Evolutionary conservation across 148 eudicot genomes (phyloP), one percentile per base, ranked within the genome.

Genomic region (Nyssa sinensis): DNA sequence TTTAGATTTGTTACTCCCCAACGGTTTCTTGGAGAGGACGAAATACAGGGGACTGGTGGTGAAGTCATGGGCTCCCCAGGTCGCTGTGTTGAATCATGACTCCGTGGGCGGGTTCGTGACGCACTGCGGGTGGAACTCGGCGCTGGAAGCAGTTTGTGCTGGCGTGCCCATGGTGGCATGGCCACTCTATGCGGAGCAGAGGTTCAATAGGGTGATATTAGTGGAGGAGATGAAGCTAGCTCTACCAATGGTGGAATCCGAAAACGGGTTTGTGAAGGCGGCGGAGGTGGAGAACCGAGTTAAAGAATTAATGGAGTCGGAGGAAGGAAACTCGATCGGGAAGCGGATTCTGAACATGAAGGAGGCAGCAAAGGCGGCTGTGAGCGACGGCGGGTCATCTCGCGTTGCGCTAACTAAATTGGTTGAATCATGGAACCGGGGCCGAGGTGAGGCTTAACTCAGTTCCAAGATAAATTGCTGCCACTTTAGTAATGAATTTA

Each of bases 61-160:
- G 77, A 57, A 63, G 74, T 77, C 78, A 3, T 89, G 93, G 93
- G 93, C 79, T 1, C 88, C 93, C 2, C 93, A 89, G 37, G 69
- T 83, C 47, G 84, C 29, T 0, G 75, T 86, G 17, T 62, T 89
- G 58, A 70, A 14, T n/a, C 93, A 86, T 55, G 80, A 64, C 16
- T 77, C 93, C 0, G 80, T 86, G 2, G 90, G 90, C 5, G 93
- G 88, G 16, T 89, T 89, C 33, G 87, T 86, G 80, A 81, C 84
- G n/a, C 88, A 86, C 60, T 89, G 90, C 65, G 90, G 88, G n/a
- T 87, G 90, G 90, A 87, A 84, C 79, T 87, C 90, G 37, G 77
- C 74, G 14, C 57, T 87, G 77, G 90, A 87, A 34, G 84, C 84
- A 4, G 70, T 81, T 6, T 66, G 70, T 7, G 75, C 76, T 24